Percentiles rank a stretch among this genome's conserved stretches.
These are phyloP conservation scores for Chlorella vulgaris DNA, from an alignment of 139 green algal genomes.

Conservation along the genomic window DNA sequence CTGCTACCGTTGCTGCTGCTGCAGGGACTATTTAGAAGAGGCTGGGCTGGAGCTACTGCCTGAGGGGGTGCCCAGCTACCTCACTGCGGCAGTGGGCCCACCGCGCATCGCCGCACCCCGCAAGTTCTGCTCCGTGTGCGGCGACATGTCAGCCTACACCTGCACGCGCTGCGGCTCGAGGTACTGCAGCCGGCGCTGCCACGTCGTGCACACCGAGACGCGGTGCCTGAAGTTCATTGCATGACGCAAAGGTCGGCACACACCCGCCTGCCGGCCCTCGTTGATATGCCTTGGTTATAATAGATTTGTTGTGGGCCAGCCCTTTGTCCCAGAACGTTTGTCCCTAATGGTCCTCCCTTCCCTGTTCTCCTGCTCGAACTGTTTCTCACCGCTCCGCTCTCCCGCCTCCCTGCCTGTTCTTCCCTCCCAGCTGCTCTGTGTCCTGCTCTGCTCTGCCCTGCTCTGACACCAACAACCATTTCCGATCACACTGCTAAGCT, in stretches of 20 bases:
- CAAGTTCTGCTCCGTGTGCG: slow-evolving; percentile 75
- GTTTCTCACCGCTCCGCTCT: too few relatives aligned
- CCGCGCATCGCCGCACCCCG: slow-evolving; percentile 44
- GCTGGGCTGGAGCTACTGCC: slow-evolving; percentile 60
- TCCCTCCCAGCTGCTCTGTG: too few relatives aligned
- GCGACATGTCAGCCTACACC: slow-evolving; percentile 65
- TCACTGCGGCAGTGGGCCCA: slow-evolving; percentile 64
- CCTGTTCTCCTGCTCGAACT: too few relatives aligned
- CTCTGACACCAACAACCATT: too few relatives aligned
- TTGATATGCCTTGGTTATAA: too few relatives aligned
- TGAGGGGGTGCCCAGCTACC: slow-evolving; percentile 58
- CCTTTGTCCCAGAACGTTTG: too few relatives aligned
- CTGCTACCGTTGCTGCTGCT: background rate
- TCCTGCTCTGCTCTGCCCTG: too few relatives aligned
- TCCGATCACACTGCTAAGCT: too few relatives aligned
- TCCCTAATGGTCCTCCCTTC: too few relatives aligned
- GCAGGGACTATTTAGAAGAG: slow-evolving; percentile 69
- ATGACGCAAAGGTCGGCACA: background rate
- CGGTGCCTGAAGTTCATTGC: slow-evolving; percentile 85
- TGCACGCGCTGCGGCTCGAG: slow-evolving; percentile 78
- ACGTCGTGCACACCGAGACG: slow-evolving; percentile 76
- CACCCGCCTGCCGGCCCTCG: too few relatives aligned
- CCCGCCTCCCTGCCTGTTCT: too few relatives aligned
- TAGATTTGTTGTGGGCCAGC: too few relatives aligned
- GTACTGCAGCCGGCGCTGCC: slow-evolving; percentile 79